Base-by-base conservation (phyloP, 2,329 filamentous ascomycete genomes). In the Chrysoporthe austroafricana region DNA sequence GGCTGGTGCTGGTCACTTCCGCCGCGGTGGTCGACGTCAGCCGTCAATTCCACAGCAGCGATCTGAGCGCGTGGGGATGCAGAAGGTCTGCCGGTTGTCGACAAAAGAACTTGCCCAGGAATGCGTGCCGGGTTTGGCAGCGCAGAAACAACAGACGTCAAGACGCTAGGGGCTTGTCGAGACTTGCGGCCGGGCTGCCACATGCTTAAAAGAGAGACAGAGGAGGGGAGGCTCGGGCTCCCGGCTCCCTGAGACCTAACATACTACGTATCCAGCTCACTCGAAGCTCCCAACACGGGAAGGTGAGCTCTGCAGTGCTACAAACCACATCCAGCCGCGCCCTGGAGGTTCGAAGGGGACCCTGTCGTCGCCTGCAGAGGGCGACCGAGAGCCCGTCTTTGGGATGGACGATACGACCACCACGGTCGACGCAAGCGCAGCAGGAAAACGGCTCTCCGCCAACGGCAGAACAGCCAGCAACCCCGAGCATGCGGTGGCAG, bases 401-500 rank as follows among this genome's bases (percentile, higher is more conserved):
- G 11, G 26, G 50, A 34, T 54, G 50, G 4, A 26, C 3, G 48
- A 52, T 52, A 52, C n/a, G 13, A 52, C 48, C 48, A 39, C 36
- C 6, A 39, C 36, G 6, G 36, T 39, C 11, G 44, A 46, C 44
- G 44, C 44, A 46, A 46, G 44, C 44, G 44, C 44, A 46, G 44
- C 44, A 46, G 44, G 44, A n/a, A 46, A 13, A 14, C 44, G 1
- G 8, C 4, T 21, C 14, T 54, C 50, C 13, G 50, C 50, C 11
- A 32, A 39, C 34, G 11, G 16, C 18, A 18, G 36, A 32, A n/a
- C 60, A 11, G 13, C 46, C 32, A 32, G 6, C 9, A 52, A 3
- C 44, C 46, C 46, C 60, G 32, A 52, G 34, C 60, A n/a, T 62
- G 60, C 60, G 52, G 59, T 62, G 50, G 21, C 16, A 13, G 26